phyloP scores from a whole-genome alignment of 1,284 basidiomycete genomes.

The Apiotrichum laibachii region DNA sequence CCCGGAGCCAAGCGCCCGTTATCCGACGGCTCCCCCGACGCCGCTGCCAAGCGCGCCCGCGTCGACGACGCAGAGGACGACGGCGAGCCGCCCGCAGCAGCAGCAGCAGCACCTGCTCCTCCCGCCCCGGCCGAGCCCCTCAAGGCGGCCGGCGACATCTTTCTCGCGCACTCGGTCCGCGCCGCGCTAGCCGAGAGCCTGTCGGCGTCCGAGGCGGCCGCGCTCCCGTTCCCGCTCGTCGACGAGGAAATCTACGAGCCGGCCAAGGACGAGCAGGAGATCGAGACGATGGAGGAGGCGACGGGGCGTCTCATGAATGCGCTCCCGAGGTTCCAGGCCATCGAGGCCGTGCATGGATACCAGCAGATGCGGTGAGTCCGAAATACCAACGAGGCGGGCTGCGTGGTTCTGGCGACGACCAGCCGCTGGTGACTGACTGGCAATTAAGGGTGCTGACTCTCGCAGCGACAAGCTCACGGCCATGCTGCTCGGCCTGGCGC shows the following conservation, averaged over 20 bases:
- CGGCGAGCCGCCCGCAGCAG: neutral
- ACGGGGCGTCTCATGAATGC: slow-evolving; percentile 37
- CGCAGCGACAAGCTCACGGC: slow-evolving; percentile 37
- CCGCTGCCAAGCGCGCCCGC: slow-evolving; percentile 10
- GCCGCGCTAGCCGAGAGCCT: slow-evolving; percentile 26
- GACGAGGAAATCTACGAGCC: slow-evolving; percentile 50
- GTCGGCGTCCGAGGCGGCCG: slow-evolving; percentile 19
- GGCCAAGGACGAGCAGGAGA: slow-evolving; percentile 36
- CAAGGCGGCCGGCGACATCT: slow-evolving; percentile 44
- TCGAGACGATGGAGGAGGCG: slow-evolving; percentile 46
- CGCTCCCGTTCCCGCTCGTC: slow-evolving; percentile 43
- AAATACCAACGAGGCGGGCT: no score
- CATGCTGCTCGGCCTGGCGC: slow-evolving; percentile 36
- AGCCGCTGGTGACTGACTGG: no score
- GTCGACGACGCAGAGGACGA: slow-evolving; percentile 12
- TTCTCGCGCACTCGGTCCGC: slow-evolving; percentile 41
- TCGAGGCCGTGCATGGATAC: slow-evolving; percentile 48
- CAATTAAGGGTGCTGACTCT: neutral
- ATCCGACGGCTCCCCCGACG: slow-evolving; percentile 6
- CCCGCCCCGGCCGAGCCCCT: neutral
- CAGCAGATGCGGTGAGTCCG: slow-evolving; percentile 46
- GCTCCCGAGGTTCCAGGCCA: slow-evolving; percentile 47
- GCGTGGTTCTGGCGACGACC: no score
- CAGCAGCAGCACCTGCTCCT: neutral
- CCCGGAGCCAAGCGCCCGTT: slow-evolving; percentile 9